A percentile compares a stretch with the other conserved stretches of the same genome.
phyloP scores from a whole-genome alignment of 768 basidiomycete genomes.

The Leccinum olivaceopallidum region DNA sequence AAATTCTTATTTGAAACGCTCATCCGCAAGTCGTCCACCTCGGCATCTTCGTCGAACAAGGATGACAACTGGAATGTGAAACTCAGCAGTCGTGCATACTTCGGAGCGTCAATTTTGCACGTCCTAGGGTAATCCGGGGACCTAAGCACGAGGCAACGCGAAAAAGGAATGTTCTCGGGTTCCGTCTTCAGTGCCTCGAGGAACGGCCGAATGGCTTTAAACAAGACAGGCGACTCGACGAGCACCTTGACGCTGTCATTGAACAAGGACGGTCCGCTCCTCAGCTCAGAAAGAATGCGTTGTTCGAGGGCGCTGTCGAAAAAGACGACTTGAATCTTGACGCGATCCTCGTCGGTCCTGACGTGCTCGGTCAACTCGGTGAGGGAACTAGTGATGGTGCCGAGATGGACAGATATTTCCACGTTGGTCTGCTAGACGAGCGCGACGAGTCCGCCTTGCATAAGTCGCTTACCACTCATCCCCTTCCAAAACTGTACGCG shows the following conservation, averaged over 20 bases:
- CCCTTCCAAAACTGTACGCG: constrained; percentile 64
- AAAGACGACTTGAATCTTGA: constrained; percentile 57
- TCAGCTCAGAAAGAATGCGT: constrained; percentile 41
- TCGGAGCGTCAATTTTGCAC: constrained; percentile 48
- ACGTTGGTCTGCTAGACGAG: constrained; percentile 9
- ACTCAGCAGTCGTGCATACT: constrained; percentile 51
- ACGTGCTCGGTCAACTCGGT: constrained; percentile 49
- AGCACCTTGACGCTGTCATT: constrained; percentile 38
- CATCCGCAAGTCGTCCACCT: constrained; percentile 41
- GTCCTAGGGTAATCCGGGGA: constrained; percentile 35
- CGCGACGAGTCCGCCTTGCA: constrained; percentile 51
- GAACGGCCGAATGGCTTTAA: constrained; percentile 67
- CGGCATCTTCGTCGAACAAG: constrained; percentile 47
- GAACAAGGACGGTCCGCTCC: constrained; percentile 24
- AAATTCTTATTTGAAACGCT: constrained; percentile 43
- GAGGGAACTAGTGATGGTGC: constrained; percentile 44
- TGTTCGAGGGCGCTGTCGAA: constrained; percentile 62
- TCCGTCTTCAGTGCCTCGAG: constrained; percentile 58
- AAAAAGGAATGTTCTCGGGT: constrained; percentile 58
- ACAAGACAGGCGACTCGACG: constrained; percentile 66
- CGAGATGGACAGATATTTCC: constrained; percentile 50
- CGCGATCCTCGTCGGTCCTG: constrained; percentile 29
- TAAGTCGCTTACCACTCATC: constrained; percentile 56
- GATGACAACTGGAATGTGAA: constrained; percentile 59
- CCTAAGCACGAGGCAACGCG: constrained; percentile 49